Evolutionary conservation across 257 asterid species (phyloP).

Genomic region (Nicotiana paniculata): DNA sequence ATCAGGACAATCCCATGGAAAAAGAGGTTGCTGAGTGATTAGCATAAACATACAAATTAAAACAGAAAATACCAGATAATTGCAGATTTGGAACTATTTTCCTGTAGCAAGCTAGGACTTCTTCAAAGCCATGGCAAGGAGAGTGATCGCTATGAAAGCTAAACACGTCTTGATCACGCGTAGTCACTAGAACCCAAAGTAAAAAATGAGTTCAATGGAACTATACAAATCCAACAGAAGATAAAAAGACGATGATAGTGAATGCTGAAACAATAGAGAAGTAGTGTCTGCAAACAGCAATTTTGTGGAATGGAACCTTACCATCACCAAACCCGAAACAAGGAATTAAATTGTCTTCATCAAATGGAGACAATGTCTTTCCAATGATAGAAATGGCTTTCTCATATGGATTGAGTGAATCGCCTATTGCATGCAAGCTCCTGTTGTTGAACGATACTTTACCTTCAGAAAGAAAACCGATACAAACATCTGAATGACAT

Average conservation of each 20-base stretch:
- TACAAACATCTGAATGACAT: neutral
- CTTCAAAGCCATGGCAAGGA: slow-evolving; percentile 86
- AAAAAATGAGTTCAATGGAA: neutral
- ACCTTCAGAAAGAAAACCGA: slow-evolving; percentile 41
- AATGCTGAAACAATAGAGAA: slow-evolving; percentile 3
- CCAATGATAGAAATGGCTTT: slow-evolving; percentile 76
- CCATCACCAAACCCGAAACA: slow-evolving; percentile 96
- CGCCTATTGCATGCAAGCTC: slow-evolving; percentile 64
- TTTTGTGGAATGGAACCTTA: slow-evolving; percentile 15
- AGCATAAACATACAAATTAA: neutral
- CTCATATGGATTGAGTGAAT: slow-evolving; percentile 66
- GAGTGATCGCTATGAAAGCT: slow-evolving; percentile 74
- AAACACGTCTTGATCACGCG: slow-evolving; percentile 71
- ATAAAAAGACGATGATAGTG: slow-evolving; percentile 5
- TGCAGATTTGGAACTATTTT: slow-evolving; percentile 50
- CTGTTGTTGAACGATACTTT: slow-evolving; percentile 58
- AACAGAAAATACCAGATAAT: slow-evolving; percentile 47
- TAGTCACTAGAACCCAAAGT: slow-evolving; percentile 31
- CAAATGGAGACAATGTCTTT: slow-evolving; percentile 78
- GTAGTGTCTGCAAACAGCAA: neutral
- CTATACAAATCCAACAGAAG: neutral
- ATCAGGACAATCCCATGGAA: neutral
- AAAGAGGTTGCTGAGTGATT: neutral
- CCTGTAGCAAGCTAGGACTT: slow-evolving; percentile 73
- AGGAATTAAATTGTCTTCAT: slow-evolving; percentile 79